phyloP scores from a whole-genome alignment of 768 basidiomycete genomes.

The Leccinum variicolor region DNA sequence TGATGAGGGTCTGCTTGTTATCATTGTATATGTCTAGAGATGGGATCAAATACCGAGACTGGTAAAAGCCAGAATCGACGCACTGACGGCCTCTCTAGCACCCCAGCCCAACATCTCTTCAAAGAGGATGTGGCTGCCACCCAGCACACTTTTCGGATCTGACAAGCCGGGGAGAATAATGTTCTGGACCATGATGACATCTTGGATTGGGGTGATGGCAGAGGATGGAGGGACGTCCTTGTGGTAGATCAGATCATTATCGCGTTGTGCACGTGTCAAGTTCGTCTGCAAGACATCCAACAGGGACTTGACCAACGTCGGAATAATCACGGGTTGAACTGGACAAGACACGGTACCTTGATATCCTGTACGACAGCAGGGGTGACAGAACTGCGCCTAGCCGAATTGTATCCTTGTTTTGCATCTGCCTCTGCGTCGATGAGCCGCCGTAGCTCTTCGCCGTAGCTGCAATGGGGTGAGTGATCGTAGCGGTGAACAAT shows the following conservation, averaged over 20 bases:
- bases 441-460: constrained; percentile 80
- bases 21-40: constrained; percentile 80
- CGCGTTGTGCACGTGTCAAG: constrained; percentile 71
- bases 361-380: constrained; percentile 71
- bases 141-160: constrained; percentile 56
- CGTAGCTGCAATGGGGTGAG: constrained; percentile 57
- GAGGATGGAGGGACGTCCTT: constrained; percentile 75
- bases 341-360: constrained; percentile 46
- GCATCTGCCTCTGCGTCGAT: constrained; percentile 61
- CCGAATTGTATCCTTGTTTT: constrained; percentile 66
- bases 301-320: constrained; percentile 55
- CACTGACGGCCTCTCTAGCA: constrained; percentile 85
- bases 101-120: constrained; percentile 80
- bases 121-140: constrained; percentile 61
- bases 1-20: constrained; percentile 65
- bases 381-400: constrained; percentile 59
- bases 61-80: constrained; percentile 23
- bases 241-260: constrained; percentile 96
- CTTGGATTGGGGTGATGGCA: constrained; percentile 60
- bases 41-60: neutral
- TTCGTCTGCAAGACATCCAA: constrained; percentile 66
- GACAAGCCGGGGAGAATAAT: constrained; percentile 51
- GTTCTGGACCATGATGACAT: constrained; percentile 63
- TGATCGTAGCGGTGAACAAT: neutral
- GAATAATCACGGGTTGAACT: neutral